Evolutionary conservation across 208 protist genomes (phyloP), one percentile per base, ranked within the genome.

Genomic region (Wallacemonas rigidus): DNA sequence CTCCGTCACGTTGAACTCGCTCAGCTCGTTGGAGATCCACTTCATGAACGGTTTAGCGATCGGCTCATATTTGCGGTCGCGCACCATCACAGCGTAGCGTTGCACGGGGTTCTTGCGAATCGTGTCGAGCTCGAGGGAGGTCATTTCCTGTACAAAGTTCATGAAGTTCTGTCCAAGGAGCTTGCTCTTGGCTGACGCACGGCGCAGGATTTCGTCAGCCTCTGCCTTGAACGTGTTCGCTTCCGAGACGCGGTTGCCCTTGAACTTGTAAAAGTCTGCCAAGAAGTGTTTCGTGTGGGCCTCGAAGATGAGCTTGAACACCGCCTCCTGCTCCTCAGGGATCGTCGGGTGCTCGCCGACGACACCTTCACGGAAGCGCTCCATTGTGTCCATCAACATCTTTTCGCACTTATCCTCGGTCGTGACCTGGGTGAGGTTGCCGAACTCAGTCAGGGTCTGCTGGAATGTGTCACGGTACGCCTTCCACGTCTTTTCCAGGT

Each of bases 131-230:
- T 96, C 91, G 38, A 92, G 74, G 5, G 89, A 88, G 14, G 87
- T 96, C 91, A 94, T 96, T 67, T 96, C 89, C 76, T 96, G 87
- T 12, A 94, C 82, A 75, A 96, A 96, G 57, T 94, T 93, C 91
- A 94, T 93, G 67, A 96, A 96, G 63, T 85, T 89, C 56, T 80
- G 78, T 9, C 91, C 91, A 2, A 94, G 79, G 38, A 94, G 81
- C 68, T 96, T 96, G 65, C 87, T 87, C 80, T 94, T 96, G 11
- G 87, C 89, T 2, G 87, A 92, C 8, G 91, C 89, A 0, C 82
- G 79, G 12, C 86, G 85, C 44, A 96, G 76, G 38, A 94, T 86
- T 57, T 94, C 89, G 64, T 96, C 91, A 1, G 88, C 91, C 72
- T 94, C 88, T 6, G 83, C 57, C 72, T 94, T 94, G 35, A 84